Evolutionary conservation across 495 filamentous ascomycete genomes (phyloP), one percentile per base, ranked within the genome.

Genomic region (Trichoderma orchidacearum): DNA sequence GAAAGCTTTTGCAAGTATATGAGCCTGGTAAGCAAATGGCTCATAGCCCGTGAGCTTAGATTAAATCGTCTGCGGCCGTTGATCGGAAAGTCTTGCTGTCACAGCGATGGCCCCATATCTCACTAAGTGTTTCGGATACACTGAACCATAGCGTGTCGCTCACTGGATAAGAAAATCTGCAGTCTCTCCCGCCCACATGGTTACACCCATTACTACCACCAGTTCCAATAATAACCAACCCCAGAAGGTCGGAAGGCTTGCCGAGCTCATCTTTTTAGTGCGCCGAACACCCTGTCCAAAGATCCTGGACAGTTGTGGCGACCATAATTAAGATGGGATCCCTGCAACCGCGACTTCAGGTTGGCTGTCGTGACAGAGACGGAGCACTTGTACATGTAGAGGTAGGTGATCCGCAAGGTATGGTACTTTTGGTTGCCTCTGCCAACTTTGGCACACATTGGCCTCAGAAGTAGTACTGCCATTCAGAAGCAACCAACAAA

Each of bases 261-360:
- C 41, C 41, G 41, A 48, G 41, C 41, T 48, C 41, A 48, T 48
- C 41, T 48, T 48, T 48, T 48, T 48, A 48, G 41, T 48, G 41
- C 41, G 41, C 41, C 41, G 41, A 48, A 48, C 13, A 48, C 41
- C 41, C 41, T 48, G 41, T 48, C 41, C 21, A 48, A 23, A 28
- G 41, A 48, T 48, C 41, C 21, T 48, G 41, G 15, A 27, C 18
- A 11, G 11, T 25, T 48, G 6, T 27, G 41, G 41, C 41, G 41
- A 48, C 41, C n/a, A n/a, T n/a, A n/a, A n/a, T n/a, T n/a, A n/a
- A n/a, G n/a, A n/a, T n/a, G n/a, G n/a, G n/a, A n/a, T n/a, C 41
- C 41, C 27, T 48, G 41, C 27, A 48, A 48, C 27, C n/a, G 41
- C 27, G 41, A 48, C 41, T 9, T 25, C 21, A 48, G 41, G 21